Evolutionary conservation across 306 rosid species (phyloP).

Genomic region (Abrus precatorius): DNA sequence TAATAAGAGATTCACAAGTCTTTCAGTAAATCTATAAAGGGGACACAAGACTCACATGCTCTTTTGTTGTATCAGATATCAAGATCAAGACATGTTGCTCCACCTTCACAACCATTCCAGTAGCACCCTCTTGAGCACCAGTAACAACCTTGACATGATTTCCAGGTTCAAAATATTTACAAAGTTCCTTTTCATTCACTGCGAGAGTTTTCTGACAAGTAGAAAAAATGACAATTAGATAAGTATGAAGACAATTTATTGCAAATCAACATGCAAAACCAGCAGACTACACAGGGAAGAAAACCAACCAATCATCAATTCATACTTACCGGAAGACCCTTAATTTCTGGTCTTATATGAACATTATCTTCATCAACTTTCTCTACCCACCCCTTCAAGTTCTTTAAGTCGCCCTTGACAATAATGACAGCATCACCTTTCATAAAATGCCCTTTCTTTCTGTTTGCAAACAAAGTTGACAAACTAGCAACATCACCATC

Average conservation of each 20-base stretch:
- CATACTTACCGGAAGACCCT: slow-evolving; percentile 87
- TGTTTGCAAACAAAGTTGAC: slow-evolving; percentile 87
- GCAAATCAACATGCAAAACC: slow-evolving; percentile 16
- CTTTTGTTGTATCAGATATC: slow-evolving; percentile 96
- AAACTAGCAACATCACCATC: slow-evolving; percentile 87
- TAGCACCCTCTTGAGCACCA: slow-evolving; percentile 96
- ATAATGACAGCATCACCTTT: slow-evolving; percentile 97
- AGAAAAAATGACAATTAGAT: slow-evolving; percentile 15
- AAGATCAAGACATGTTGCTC: slow-evolving; percentile 94
- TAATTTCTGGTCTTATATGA: slow-evolving; percentile 88
- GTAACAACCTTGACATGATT: slow-evolving; percentile 97
- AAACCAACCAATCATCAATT: slow-evolving; percentile 24
- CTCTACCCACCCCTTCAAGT: slow-evolving; percentile 96
- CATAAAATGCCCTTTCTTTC: slow-evolving; percentile 98
- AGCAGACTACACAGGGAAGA: slow-evolving; percentile 6
- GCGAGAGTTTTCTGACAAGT: slow-evolving; percentile 79
- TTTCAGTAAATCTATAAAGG: not conserved
- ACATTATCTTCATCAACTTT: slow-evolving; percentile 94
- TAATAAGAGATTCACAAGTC: slow-evolving; percentile 23
- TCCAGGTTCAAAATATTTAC: slow-evolving; percentile 97
- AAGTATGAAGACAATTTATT: slow-evolving; percentile 34
- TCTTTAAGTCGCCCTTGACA: slow-evolving; percentile 90
- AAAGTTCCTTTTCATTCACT: slow-evolving; percentile 85
- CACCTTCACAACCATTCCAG: slow-evolving; percentile 99
- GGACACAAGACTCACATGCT: slow-evolving; percentile 74